Base-by-base conservation (phyloP, 2,329 filamentous ascomycete genomes). In the Aspergillus arachidicola region DNA sequence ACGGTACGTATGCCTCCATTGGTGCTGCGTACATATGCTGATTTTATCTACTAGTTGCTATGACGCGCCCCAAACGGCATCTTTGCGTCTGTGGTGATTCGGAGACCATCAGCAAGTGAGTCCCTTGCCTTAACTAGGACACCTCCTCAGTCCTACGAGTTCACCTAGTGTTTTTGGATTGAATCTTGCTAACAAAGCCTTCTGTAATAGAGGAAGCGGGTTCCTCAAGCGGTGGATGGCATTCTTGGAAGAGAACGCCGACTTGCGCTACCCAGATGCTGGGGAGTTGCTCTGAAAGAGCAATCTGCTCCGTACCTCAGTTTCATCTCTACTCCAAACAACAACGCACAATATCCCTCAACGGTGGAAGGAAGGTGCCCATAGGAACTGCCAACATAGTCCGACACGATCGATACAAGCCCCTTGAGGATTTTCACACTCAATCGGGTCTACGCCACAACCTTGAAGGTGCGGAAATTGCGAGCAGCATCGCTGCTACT, bases 161-260 rank as follows among this genome's bases (percentile, higher is more conserved):
- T 16, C 6, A 16, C 36, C 16, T 19, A n/a, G 3, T n/a, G 3
- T 41, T n/a, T 9, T 9, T n/a, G 16, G 2, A 9, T 9, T 5
- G 19, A 12, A 34, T 4, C 14, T 32, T 34, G 36, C 53, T 65
- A 34, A 62, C 57, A 9, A 41, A 16, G 53, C 64, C 57, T 30
- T 46, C n/a, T 54, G 32, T 61, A 48, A 69, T 71, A 96, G 92
- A 79, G 94, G 94, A 28, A 93, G 91, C 78, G 84, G 84, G 63
- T 98, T 97, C 75, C 84, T 98, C 65, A 93, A 92, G 78, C 85
- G 85, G 65, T 98, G 94, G 95, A 97, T 97, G 92, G 86, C 85
- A 11, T 94, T 91, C 76, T 83, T 98, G 34, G 94, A 98, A 78
- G 92, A 97, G 67, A 83, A 96, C 72, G 91, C 93, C 9, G 94